Conservation (phyloP, 1,284 basidiomycete species). For the Coniferiporia weirii region DNA sequence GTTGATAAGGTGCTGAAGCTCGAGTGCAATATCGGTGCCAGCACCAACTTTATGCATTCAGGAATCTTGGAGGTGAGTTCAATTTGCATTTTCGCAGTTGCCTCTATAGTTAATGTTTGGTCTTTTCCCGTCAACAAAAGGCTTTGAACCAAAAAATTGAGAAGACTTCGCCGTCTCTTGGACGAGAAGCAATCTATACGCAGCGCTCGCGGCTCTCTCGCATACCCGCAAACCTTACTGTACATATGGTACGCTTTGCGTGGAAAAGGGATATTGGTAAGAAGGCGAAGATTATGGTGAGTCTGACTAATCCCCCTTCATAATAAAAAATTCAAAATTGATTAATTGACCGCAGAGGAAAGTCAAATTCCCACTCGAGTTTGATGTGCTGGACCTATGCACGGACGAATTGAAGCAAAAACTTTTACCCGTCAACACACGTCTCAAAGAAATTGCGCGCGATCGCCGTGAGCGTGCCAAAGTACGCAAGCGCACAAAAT, state of each 20-base stretch:
- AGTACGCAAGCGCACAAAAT: constrained; percentile 72
- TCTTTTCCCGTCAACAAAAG: not conserved
- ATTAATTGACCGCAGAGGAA: constrained; percentile 54
- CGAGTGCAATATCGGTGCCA: constrained; percentile 85
- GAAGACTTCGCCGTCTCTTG: constrained; percentile 78
- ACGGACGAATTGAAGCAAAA: constrained; percentile 77
- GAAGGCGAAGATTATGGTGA: constrained; percentile 89
- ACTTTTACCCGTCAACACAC: constrained; percentile 65
- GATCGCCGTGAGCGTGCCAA: constrained; percentile 83
- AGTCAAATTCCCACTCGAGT: constrained; percentile 88
- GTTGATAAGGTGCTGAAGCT: constrained; percentile 82
- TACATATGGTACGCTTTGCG: constrained; percentile 94
- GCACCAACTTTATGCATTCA: constrained; percentile 86
- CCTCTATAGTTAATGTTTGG: no score
- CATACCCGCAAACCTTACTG: constrained; percentile 79
- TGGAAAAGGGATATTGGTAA: constrained; percentile 91
- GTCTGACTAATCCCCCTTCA: constrained; percentile 15
- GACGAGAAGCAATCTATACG: constrained; percentile 80
- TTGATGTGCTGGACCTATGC: constrained; percentile 81
- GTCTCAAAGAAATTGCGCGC: constrained; percentile 76
- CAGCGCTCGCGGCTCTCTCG: constrained; percentile 81
- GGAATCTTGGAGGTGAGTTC: constrained; percentile 65
- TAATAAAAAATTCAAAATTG: no score
- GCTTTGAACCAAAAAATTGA: constrained; percentile 82
- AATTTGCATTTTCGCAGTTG: not conserved